Conservation (phyloP, 768 basidiomycete genomes). For the Tulasnella sp. region DNA sequence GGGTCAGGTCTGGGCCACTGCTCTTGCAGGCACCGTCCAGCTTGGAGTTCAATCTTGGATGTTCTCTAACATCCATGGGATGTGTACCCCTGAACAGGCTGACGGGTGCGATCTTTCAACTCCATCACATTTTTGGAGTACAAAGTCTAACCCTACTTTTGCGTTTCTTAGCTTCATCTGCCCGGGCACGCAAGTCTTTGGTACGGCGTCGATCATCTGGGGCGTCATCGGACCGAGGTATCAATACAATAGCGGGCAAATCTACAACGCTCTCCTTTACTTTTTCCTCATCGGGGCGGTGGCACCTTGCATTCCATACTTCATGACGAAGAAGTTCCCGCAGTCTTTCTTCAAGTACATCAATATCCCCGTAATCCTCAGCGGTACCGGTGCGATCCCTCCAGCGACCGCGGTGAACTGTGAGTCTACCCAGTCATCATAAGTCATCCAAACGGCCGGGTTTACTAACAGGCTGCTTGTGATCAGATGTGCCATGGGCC, state of each 20-base stretch:
- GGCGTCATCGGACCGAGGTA: conserved; percentile 67
- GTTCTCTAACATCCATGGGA: not conserved
- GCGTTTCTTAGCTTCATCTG: conserved; percentile 19
- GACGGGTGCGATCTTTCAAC: too few relatives aligned
- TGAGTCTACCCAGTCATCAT: too few relatives aligned
- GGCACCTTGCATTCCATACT: conserved; percentile 44
- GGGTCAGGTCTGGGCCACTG: conserved; percentile 54
- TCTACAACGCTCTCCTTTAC: conserved; percentile 49
- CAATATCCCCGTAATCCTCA: conserved; percentile 53
- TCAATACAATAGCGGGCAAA: conserved; percentile 52
- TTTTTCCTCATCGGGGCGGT: conserved; percentile 70
- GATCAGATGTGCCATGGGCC: not conserved
- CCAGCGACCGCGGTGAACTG: conserved; percentile 55
- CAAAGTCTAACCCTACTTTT: too few relatives aligned
- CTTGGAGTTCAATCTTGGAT: conserved; percentile 38
- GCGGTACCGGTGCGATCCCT: conserved; percentile 47
- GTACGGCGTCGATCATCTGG: conserved; percentile 36
- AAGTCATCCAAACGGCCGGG: too few relatives aligned
- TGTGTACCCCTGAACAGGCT: not conserved
- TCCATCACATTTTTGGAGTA: too few relatives aligned
- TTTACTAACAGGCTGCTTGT: not conserved
- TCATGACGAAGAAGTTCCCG: conserved; percentile 48
- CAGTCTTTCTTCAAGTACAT: conserved; percentile 48
- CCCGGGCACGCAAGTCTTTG: conserved; percentile 25
- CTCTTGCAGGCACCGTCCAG: conserved; percentile 33